Evolutionary conservation across 2,329 filamentous ascomycete genomes (phyloP), one percentile per base, ranked within the genome.

Genomic region (Ophiostoma australiae): DNA sequence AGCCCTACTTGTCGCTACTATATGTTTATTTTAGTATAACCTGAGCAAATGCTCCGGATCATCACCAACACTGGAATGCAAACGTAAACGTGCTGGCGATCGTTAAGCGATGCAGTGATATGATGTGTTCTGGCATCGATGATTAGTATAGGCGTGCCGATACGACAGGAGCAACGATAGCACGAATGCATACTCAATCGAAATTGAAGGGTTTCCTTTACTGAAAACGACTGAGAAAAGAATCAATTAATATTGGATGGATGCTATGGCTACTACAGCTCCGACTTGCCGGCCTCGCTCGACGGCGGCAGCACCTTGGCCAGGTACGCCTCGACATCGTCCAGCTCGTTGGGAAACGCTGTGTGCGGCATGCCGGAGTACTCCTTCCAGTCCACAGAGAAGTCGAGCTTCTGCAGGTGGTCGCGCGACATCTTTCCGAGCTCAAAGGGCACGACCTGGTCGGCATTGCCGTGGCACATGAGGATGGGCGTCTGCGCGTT

Each of bases 381-480:
- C 66, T 88, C 86, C 78, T 90, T 90, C 80, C 95, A 90, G 13
- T 90, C 86, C 5, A 95, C 90, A 70, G 90, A 84, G 79, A 89
- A 90, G 0, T 92, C 92, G 79, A 90, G 80, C 55, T 86, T 85
- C 79, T 87, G 89, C 69, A 98, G 81, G 72, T 85, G 78, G 58
- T 92, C 84, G 3, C 86, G 87, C 33, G 91, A 93, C 80, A 84
- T 79, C 78, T 87, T 81, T 17, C 92, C 94, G 80, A 91, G 90
- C 71, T 85, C 81, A 63, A 89, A 86, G 75, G 84, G 85, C 10
- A 97, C 91, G 3, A 97, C 82, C 17, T 85, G 85, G 79, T 99
- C 94, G 0, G 81, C 81, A 73, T 89, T 86, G n/a, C 95, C 95
- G 76, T 98, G 95, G 15, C 87, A 93, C 89, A 97, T 91, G 80